Evolutionary conservation across 2,329 filamentous ascomycete species (phyloP), one percentile per base, ranked within the genome.

Genomic region (Zasmidium citrigriseum): DNA sequence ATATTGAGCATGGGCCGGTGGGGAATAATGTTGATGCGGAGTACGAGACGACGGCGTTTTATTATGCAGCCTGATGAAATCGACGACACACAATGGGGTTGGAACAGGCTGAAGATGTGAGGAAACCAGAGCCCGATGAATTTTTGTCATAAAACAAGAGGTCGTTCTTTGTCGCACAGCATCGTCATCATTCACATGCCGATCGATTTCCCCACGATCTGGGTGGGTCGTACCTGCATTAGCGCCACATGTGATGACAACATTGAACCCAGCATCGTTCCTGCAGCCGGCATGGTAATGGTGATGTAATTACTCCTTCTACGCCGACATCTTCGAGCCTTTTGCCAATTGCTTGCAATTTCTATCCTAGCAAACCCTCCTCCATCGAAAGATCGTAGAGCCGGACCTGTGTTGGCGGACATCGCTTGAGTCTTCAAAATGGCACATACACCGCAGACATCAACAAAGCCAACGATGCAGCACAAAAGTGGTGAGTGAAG

Each of bases 401-500:
- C 27, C 20, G 20, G 7, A 16, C 27, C 49, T 52, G 14, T 10
- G n/a, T n/a, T 5, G 27, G n/a, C 47, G 22, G 27, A 3, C 27
- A 10, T 52, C 20, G 20, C 3, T 41, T 10, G 14, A 41, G 18
- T 4, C n/a, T 4, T 4, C 48, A 53, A 3, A 16, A 64, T 62
- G 57, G 57, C 61, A 23, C 46, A 50, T 38, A 62, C 64, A 29
- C 53, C 57, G 24, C 59, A 64, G 22, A 65, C 59, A 12, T 65
- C 63, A 16, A 65, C 61, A 46, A 65, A 64, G 58, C 61, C 63
- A 12, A 64, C 52, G 29, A 62, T 65, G 59, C 61, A 64, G 61
- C 60, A 65, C 58, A 64, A 65, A 45, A 64, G 59, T 51, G 63
- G 63, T 65, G 20, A 47, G 10, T 9, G 16, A 11, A 16, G 48